Conservation (phyloP, 805 yeast genomes). For the Starmera dryadoides region DNA sequence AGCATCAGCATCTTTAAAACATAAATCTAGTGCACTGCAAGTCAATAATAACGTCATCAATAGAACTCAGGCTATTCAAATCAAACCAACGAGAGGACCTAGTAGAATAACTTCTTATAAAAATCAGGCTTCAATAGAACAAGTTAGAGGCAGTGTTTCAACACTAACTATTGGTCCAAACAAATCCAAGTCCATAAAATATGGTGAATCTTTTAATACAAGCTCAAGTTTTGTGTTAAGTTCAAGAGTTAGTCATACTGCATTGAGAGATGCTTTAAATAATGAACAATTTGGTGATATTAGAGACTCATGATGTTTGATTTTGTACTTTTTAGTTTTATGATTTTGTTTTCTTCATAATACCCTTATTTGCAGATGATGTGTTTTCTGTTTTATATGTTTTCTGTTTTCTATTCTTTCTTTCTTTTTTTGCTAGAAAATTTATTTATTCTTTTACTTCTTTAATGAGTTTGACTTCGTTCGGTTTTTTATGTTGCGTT, state of each 20-base stretch:
- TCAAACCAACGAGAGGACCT: not conserved
- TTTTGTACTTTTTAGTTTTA: no score
- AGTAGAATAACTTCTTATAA: no score
- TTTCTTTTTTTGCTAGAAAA: no score
- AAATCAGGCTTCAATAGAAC: not conserved
- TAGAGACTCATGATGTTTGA: not conserved
- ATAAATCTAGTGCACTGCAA: no score
- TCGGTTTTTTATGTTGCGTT: no score
- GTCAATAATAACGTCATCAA: no score
- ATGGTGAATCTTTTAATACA: slow-evolving; percentile 17
- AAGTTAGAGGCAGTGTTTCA: slow-evolving; percentile 17
- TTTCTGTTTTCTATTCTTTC: not conserved
- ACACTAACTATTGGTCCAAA: slow-evolving; percentile 21
- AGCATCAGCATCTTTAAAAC: no score
- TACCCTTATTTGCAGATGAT: no score
- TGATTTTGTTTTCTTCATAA: no score
- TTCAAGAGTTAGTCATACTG: slow-evolving; percentile 19
- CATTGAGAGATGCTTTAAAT: slow-evolving; percentile 17
- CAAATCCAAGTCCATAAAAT: slow-evolving; percentile 18
- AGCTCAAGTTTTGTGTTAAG: slow-evolving; percentile 14
- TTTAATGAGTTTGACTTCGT: no score
- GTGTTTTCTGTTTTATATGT: not conserved
- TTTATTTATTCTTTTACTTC: no score
- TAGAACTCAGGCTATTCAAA: not conserved
- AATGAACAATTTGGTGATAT: slow-evolving; percentile 1